These are phyloP conservation scores for Scalesia atractyloides DNA, from an alignment of 129 eudicot species.

Conservation along the genomic window DNA sequence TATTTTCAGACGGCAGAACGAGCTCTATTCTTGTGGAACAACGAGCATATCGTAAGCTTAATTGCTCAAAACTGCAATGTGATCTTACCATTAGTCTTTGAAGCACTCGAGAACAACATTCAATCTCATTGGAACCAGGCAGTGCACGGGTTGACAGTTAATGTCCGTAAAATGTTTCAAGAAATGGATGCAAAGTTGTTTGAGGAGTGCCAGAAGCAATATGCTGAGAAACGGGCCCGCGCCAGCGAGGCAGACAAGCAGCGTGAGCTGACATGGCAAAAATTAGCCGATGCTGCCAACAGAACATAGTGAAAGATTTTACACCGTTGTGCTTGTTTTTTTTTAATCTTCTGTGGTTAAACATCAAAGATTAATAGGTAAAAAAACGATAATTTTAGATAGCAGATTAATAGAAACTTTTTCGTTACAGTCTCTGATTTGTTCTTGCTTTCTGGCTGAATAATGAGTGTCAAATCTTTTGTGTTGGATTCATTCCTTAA, in stretches of 20 bases:
- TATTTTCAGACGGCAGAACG: constrained; percentile 71
- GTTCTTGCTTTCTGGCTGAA: constrained; percentile 1
- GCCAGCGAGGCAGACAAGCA: constrained; percentile 48
- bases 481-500: neutral
- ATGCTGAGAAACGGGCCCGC: constrained; percentile 49
- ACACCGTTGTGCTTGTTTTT: neutral
- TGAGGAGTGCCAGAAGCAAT: constrained; percentile 71
- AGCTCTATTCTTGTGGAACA: constrained; percentile 81
- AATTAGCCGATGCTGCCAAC: constrained; percentile 44
- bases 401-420: constrained; percentile 19
- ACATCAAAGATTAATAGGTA: constrained; percentile 15
- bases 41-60: constrained; percentile 62
- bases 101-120: constrained; percentile 66
- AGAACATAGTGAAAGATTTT: neutral
- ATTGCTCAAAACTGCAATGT: constrained; percentile 59
- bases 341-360: neutral
- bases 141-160: constrained; percentile 67
- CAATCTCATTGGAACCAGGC: constrained; percentile 78
- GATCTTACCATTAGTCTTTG: constrained; percentile 71
- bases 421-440: neutral
- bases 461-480: constrained; percentile 1
- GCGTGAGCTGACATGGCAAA: constrained; percentile 62
- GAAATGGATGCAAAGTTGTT: constrained; percentile 72
- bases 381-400: neutral
- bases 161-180: constrained; percentile 71